Base-by-base conservation (phyloP, 2,329 filamentous ascomycete species). In the Pseudophaeomoniella oleicola region DNA sequence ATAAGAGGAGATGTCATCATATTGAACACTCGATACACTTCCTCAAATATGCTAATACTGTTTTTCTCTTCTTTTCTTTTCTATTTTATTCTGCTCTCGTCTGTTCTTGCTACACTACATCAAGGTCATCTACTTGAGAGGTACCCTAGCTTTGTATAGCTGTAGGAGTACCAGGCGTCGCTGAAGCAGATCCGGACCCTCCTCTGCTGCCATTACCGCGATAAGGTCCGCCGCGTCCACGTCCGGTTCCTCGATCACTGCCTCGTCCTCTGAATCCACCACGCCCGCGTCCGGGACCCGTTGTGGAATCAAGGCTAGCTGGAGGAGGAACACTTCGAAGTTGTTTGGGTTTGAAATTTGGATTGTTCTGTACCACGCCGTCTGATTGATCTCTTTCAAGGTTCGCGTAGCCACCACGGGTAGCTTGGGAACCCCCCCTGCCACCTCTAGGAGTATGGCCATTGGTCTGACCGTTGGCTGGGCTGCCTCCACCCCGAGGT, bases 311-410 rank as follows among this genome's bases (percentile, higher is more conserved):
- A 19, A 67, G 40, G 30, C 40, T 51, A 30, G 58, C 49, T 3
- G 64, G 64, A 10, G 64, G 64, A 4, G 70, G 67, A 4, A 71
- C 67, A 37, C 62, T 63, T 29, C 55, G 55, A 47, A 71, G 71
- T 48, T 58, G 62, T 44, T 70, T 66, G 3, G 71, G 68, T 17
- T 62, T 59, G 56, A 76, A 76, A 35, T 64, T 60, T 1, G 67
- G 68, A 48, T 74, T 75, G 47, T 69, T 64, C 38, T 60, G 52
- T 12, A 74, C 49, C 2, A 76, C 57, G n/a, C 69, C 71, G 17
- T 65, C 64, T 4, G 59, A 54, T 3, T 67, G 64, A 45, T 73
- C 65, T 43, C 63, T 67, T 46, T 75, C 59, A 19, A 63, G 46
- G 10, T 53, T 42, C 13, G 49, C 43, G 44, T 64, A 63, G 3